Percentiles rank a stretch among this genome's conserved stretches.
phyloP scores from a whole-genome alignment of 139 green algal species.

The Chlorella sp. region DNA sequence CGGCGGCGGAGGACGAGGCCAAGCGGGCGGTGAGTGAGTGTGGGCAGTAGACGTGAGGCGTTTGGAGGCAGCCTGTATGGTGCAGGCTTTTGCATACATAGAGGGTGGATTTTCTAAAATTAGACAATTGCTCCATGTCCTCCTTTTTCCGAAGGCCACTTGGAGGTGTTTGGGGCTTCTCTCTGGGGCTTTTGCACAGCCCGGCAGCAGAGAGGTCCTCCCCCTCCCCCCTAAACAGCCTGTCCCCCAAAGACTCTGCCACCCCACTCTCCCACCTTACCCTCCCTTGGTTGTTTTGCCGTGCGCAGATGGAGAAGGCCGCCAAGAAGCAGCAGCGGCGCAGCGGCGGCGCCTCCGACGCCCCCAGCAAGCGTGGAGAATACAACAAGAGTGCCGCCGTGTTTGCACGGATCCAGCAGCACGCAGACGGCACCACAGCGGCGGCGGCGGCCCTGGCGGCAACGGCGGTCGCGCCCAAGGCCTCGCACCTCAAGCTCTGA shows the following conservation, averaged over 20 bases:
- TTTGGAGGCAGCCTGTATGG: no score
- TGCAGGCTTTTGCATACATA: no score
- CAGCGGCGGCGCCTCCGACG: not conserved
- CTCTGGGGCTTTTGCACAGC: no score
- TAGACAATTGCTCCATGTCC: no score
- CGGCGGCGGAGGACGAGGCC: slow-evolving; percentile 26
- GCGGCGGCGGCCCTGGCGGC: not conserved
- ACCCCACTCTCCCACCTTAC: not conserved
- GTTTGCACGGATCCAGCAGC: slow-evolving; percentile 75
- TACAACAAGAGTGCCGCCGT: slow-evolving; percentile 63
- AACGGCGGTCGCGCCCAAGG: not conserved
- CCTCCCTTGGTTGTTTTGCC: not conserved
- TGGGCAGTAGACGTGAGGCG: no score
- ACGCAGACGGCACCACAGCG: slow-evolving; percentile 36
- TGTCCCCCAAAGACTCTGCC: not conserved
- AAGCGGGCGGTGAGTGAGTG: slow-evolving; percentile 9
- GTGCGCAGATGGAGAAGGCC: slow-evolving; percentile 22
- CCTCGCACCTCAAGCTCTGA: slow-evolving; percentile 28
- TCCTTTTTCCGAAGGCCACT: no score
- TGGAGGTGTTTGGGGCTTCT: no score
- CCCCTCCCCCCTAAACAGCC: no score
- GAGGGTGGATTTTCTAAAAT: no score
- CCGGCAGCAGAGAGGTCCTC: no score
- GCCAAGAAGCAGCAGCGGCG: slow-evolving; percentile 2
- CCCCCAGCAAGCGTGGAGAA: slow-evolving; percentile 39